These are phyloP conservation scores for Hypericum androsaemum DNA, from an alignment of 345 rosid species.

Conservation along the genomic window DNA sequence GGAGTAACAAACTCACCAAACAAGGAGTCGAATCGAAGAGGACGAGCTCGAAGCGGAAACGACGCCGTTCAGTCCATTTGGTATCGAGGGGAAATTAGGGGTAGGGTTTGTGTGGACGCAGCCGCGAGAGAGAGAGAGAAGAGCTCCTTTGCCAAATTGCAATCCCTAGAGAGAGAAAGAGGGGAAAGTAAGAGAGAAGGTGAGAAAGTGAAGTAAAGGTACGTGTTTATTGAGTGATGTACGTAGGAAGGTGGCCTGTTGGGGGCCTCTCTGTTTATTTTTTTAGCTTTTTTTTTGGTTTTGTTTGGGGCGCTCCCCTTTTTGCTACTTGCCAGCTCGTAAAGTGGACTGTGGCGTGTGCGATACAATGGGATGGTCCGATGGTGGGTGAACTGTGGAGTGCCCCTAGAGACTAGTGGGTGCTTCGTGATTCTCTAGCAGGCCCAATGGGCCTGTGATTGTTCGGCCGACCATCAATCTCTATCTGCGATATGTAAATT, in stretches of 20 bases:
- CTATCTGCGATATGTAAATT: too few species aligned
- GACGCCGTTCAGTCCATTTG: too few species aligned
- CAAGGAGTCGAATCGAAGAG: too few species aligned
- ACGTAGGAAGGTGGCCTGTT: too few species aligned
- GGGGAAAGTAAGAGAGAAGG: constrained; percentile 13
- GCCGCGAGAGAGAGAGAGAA: background rate
- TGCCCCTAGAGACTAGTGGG: constrained; percentile 6
- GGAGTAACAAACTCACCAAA: background rate
- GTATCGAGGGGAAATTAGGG: too few species aligned
- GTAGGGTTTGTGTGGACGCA: too few species aligned
- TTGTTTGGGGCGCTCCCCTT: constrained; percentile 27
- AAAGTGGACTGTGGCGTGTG: background rate
- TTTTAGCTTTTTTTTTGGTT: background rate
- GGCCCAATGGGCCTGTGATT: too few species aligned
- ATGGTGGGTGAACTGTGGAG: constrained; percentile 5
- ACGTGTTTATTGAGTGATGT: too few species aligned
- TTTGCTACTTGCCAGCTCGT: constrained; percentile 13
- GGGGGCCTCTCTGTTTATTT: too few species aligned
- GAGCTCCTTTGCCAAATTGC: constrained; percentile 37
- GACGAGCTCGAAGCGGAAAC: too few species aligned
- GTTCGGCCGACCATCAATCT: too few species aligned
- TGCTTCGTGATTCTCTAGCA: too few species aligned
- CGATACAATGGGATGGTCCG: background rate
- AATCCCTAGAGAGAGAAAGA: constrained; percentile 37
- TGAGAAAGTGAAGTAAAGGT: background rate